Percentiles rank a stretch among this genome's conserved stretches.
Conservation (phyloP, 1,284 basidiomycete species). For the Sanghuangporus sanghuang region DNA sequence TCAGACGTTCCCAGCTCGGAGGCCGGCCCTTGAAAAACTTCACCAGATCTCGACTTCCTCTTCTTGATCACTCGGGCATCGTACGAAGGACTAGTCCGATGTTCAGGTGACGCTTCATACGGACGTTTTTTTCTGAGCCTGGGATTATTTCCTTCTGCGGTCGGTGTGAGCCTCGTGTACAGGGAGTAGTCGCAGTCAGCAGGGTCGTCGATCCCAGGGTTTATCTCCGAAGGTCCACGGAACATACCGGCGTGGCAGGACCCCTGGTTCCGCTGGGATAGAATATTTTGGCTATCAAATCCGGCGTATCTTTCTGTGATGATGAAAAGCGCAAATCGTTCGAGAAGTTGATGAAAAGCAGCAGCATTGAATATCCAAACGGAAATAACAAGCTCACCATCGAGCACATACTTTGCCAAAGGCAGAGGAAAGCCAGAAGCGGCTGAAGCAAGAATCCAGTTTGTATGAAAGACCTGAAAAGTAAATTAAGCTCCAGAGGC, state of each 20-base stretch:
- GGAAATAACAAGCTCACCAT: constrained; percentile 1
- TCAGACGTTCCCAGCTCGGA: neutral
- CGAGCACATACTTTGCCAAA: constrained; percentile 16
- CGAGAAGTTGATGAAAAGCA: neutral
- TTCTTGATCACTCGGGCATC: constrained; percentile 4
- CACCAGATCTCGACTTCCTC: neutral
- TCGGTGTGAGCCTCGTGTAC: constrained; percentile 7
- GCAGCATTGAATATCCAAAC: neutral
- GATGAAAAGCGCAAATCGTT: neutral
- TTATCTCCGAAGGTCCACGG: constrained; percentile 1
- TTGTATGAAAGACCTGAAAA: constrained; percentile 18
- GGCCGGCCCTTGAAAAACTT: neutral
- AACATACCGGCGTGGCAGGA: neutral
- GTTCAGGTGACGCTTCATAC: constrained; percentile 4
- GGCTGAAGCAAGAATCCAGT: constrained; percentile 18
- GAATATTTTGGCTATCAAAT: neutral
- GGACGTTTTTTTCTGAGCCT: constrained; percentile 3
- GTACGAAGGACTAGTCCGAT: no score
- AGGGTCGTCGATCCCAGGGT: neutral
- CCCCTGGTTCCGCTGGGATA: neutral
- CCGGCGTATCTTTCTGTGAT: neutral
- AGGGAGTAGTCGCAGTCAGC: neutral
- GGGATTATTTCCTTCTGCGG: neutral
- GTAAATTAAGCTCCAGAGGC: neutral
- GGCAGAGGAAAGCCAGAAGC: constrained; percentile 11